Base-by-base conservation (phyloP, 1,284 basidiomycete species). In the Austropuccinia psidii region DNA sequence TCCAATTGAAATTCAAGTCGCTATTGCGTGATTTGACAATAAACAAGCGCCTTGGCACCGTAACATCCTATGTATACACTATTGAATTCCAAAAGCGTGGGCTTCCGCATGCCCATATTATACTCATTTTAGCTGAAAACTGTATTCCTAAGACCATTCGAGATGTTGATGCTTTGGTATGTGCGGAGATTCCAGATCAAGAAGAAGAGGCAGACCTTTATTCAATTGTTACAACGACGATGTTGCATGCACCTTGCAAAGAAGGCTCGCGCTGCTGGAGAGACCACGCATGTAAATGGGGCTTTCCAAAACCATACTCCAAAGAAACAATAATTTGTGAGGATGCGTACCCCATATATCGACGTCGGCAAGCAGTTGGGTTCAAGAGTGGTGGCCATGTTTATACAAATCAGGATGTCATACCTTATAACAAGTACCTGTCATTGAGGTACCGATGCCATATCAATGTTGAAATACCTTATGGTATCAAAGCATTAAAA, bases 131-230 rank as follows among this genome's bases (percentile, higher is more conserved):
- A 11, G 27, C 33, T 11, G 9, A n/a, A 62, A 37, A 39, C 1
- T 6, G 15, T 1, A 55, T 27, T 2, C 52, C 29, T 4, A 21
- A 29, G 6, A 55, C 9, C 0, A 27, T 17, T 24, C 0, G 31
- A 21, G 29, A 55, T 1, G 78, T 86, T 47, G 83, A 86, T 74
- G 55, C 74, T 0, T 64, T 79, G n/a, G 81, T 85, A 17, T 82
- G 68, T 21, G 83, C 85, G 11, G 57, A 79, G 2, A 79, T 82
- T 75, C 85, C 85, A 17, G 82, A 85, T 75, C 80, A 78, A 0
- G 76, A 75, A 76, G 21, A 15, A 1, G 65, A 52, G 27, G 31
- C 29, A 27, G 35, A 15, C 9, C 13, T 13, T 0, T 50, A 50
- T 43, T 17, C 21, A 1, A 1, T 43, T 0, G 50, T 68, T 1